Evolutionary conservation across 352 stramenopile genomes (phyloP).

Genomic region (Phytophthora pisi): DNA sequence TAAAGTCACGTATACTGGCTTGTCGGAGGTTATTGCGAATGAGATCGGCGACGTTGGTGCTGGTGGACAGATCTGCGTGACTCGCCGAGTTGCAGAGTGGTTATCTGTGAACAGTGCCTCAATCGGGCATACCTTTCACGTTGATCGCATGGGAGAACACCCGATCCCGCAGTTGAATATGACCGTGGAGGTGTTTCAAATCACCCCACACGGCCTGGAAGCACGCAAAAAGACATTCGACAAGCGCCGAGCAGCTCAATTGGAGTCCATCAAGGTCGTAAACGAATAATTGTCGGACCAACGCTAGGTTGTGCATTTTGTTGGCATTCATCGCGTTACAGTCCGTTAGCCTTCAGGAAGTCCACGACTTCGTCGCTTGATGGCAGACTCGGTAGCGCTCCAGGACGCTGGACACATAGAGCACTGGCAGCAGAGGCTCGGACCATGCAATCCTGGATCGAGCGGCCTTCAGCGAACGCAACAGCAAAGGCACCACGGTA

Average conservation of each 20-base stretch:
- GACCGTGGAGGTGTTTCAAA: constrained; percentile 45
- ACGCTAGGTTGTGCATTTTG: background rate
- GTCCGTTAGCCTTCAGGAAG: constrained; percentile 29
- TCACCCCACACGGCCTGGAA: constrained; percentile 44
- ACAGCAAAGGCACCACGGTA: constrained; percentile 72
- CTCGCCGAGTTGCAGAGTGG: constrained; percentile 47
- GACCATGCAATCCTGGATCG: constrained; percentile 48
- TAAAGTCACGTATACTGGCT: constrained; percentile 57
- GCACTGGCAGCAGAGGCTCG: constrained; percentile 56
- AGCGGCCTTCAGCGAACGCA: constrained; percentile 43
- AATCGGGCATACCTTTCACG: constrained; percentile 27
- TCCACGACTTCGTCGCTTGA: constrained; percentile 27
- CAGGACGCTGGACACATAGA: constrained; percentile 60
- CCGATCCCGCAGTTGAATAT: constrained; percentile 44
- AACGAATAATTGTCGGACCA: background rate
- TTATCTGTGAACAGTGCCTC: constrained; percentile 34
- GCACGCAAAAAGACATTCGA: constrained; percentile 42
- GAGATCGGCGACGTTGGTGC: constrained; percentile 54
- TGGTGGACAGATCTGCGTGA: constrained; percentile 61
- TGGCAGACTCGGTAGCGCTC: constrained; percentile 69
- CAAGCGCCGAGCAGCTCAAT: constrained; percentile 18
- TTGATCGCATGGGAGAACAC: constrained; percentile 39
- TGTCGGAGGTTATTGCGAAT: constrained; percentile 65
- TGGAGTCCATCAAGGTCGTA: constrained; percentile 27
- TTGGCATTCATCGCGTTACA: constrained; percentile 1